Evolutionary conservation across 1,284 basidiomycete species (phyloP), one percentile per base, ranked within the genome.

Genomic region (Wallemia ichthyophaga): DNA sequence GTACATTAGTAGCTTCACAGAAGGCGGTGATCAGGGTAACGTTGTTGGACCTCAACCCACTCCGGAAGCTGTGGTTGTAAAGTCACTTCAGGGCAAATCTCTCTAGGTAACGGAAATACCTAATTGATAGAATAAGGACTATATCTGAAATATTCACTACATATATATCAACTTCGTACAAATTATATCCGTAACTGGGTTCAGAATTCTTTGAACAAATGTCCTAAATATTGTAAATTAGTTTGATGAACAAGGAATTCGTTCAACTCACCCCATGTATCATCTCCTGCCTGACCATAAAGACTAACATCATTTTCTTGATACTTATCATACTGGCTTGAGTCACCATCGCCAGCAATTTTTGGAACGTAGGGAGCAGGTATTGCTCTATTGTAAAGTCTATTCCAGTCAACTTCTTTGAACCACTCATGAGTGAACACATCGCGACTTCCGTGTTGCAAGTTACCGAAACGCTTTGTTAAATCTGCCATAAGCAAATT

Each of bases 281-380:
- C 37, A 48, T 48, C 37, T 48, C 37, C 37, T 11, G 9, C 37
- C n/a, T 48, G 37, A 48, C 37, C 37, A 48, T 48, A 48, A 15
- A 48, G 37, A 48, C 37, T 48, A 21, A 48, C 37, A 48, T 48
- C 37, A 19, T 48, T 48, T 21, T 48, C 37, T 48, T 48, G 37
- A 21, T 48, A 48, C 37, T 48, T 48, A 19, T 48, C 37, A 48
- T 11, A 48, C n/a, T 48, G 37, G 37, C 37, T 48, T 11, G 85
- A 81, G 68, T 91, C 87, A 0, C 87, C 87, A 9, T 70, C 69
- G 60, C 65, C 68, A 17, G 66, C 69, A 1, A 71, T 69, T n/a
- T 68, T 66, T 1, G 73, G 73, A 0, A 74, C 69, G 54, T 74
- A 73, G 15, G 73, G 73, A 21, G 73, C 72, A 19, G 68, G 67